Evolutionary conservation across 2,329 filamentous ascomycete genomes (phyloP), one percentile per base, ranked within the genome.

Genomic region (Curvularia sp.): DNA sequence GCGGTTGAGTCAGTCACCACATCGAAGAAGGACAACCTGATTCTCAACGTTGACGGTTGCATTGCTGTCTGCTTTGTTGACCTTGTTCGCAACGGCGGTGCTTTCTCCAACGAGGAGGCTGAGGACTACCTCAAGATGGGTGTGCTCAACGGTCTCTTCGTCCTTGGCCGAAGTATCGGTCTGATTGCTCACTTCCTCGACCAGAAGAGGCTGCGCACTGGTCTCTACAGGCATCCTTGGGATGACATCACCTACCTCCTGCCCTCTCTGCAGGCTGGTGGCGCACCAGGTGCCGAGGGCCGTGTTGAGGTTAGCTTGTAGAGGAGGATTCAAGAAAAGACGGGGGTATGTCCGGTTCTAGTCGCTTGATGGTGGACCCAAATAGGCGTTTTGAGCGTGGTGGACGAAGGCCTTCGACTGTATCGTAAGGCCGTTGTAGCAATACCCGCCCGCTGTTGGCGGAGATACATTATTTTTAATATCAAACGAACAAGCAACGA

Each of bases 1-100:
- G 95, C 95, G 47, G 95, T 99, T 69, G 95, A 99, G 88, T 91
- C 91, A 10, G 95, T 99, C 66, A 99, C 95, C 55, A 99, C 95
- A 50, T 97, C 93, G 67, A 99, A 99, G 91, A 99, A 99, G 88
- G 95, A 99, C 84, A 99, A 98, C 86, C 88, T 99, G 71, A 99
- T 99, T 74, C 89, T 99, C 75, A 99, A 99, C 86, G 95, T 99
- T 60, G 95, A 98, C 78, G 95, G 95, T 74, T 97, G 92, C 80
- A 91, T 99, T 76, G 95, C 95, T 69, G 95, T 99, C 79, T 97
- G 93, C 89, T 99, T 99, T 78, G 93, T 99, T 67, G 95, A 99
- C 77, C 85, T 99, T 65, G 85, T 99, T 82, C 92, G 95, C 82
- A 97, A 97, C 88, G 97, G 93, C 79, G 95, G 95, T 79, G 94